Evolutionary conservation across 2,329 filamentous ascomycete genomes (phyloP).

Genomic region (Coleophoma crateriformis): DNA sequence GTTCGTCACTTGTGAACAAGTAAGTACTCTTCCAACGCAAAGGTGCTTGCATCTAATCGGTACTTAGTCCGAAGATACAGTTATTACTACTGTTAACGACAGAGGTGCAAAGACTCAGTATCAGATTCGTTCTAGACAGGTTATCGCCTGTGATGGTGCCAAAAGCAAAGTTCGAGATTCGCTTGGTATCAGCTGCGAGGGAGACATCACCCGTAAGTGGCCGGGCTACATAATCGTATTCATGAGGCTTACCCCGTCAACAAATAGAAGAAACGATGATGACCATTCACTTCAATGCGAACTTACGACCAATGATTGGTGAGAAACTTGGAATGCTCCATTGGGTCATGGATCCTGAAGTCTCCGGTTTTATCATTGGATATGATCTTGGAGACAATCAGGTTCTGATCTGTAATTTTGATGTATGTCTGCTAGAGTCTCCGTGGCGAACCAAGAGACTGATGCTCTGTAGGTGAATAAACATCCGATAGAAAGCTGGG

Average conservation of each 20-base stretch:
- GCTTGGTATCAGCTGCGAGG: constrained; percentile 30
- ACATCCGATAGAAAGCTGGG: constrained; percentile 30
- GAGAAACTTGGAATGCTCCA: constrained; percentile 36
- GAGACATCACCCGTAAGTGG: constrained; percentile 33
- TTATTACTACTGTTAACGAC: constrained; percentile 26
- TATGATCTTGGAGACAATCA: constrained; percentile 35
- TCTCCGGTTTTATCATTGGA: constrained; percentile 37
- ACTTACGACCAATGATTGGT: constrained; percentile 31
- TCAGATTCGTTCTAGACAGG: constrained; percentile 25
- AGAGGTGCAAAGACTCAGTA: constrained; percentile 17
- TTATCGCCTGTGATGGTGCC: constrained; percentile 32
- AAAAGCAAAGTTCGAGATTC: constrained; percentile 21
- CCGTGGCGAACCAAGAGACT: too few relatives aligned
- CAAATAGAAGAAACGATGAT: constrained; percentile 36
- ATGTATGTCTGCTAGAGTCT: constrained; percentile 20
- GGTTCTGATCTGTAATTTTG: constrained; percentile 38
- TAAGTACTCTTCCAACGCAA: constrained; percentile 6
- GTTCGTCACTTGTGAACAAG: constrained; percentile 29
- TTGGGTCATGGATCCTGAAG: constrained; percentile 37
- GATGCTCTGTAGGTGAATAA: constrained; percentile 20
- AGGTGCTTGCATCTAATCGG: background rate
- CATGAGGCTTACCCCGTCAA: background rate
- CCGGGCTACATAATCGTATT: background rate
- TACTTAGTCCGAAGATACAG: constrained; percentile 15
- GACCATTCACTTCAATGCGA: constrained; percentile 38